Base-by-base conservation (phyloP, 2,329 filamentous ascomycete species). In the Trichoderma brevicompactum region DNA sequence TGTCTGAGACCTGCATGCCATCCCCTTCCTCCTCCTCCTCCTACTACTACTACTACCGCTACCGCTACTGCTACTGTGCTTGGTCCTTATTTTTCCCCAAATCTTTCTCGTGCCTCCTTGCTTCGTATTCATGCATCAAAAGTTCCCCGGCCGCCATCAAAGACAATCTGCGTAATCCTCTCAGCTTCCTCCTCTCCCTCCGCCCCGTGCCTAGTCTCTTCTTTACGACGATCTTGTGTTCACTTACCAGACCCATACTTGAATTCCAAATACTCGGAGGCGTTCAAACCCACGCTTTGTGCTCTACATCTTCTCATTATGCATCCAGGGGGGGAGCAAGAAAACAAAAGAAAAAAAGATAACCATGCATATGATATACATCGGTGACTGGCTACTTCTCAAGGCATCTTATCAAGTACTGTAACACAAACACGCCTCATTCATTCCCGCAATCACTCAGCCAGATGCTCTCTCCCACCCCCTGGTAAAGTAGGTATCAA, bases 341-440 rank as follows among this genome's bases (percentile, higher is more conserved):
- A 19, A 9, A 19, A 13, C 3, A 28, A 28, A 6, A 15, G 23
- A 32, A n/a, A 6, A 52, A 34, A 17, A 23, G 41, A 58, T 44
- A 58, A 58, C 23, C 41, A 58, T 44, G 54, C 54, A 58, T 52
- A 43, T 61, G 46, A 13, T 43, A 43, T 61, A 52, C 58, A 34
- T 34, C 12, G 12, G 13, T 52, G 23, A 6, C 58, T 61, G 32
- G 40, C 40, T 36, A 54, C 53, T 62, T 60, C n/a, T 38, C 40
- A 53, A 17, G 19, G n/a, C 17, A 61, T 34, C 58, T 34, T 41
- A 43, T 19, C 38, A 61, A 50, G 38, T 63, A 28, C 40, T 34
- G 48, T 52, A 43, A 23, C 38, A 63, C 38, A 43, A 34, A 46
- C n/a, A 36, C 9, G n/a, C 13, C 5, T 7, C 17, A 13, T 6